Conservation (phyloP, 768 basidiomycete genomes). For the Russula brevipes region DNA sequence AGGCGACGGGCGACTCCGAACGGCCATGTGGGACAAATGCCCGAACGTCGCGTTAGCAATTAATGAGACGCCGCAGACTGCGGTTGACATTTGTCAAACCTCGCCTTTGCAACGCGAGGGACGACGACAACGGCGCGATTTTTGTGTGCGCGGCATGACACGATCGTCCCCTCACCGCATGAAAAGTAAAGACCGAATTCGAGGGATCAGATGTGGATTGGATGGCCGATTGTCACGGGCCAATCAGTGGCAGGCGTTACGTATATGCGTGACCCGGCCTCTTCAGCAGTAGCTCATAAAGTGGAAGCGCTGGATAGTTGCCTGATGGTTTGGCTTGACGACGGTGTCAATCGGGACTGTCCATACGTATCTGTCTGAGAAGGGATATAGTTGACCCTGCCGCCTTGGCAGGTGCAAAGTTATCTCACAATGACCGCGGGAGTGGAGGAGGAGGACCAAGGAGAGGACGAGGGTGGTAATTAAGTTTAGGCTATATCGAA, state of each 20-base stretch:
- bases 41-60: neutral
- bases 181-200: neutral
- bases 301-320: neutral
- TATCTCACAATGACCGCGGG: conserved; percentile 8
- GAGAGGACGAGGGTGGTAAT: neutral
- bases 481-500: conserved; percentile 9
- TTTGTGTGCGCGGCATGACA: too few species aligned
- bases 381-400: neutral
- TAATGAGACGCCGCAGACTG: neutral
- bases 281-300: neutral
- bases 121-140: neutral
- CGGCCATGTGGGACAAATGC: neutral
- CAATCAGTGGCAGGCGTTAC: conserved; percentile 13
- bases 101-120: neutral
- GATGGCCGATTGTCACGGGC: conserved; percentile 10
- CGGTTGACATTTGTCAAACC: neutral
- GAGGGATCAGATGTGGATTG: neutral
- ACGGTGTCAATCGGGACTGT: conserved; percentile 5
- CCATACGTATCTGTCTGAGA: neutral
- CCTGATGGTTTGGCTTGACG: conserved; percentile 5
- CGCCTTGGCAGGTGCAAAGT: too few species aligned
- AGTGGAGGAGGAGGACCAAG: too few species aligned
- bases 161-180: neutral
- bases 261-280: neutral
- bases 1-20: conserved; percentile 5